phyloP scores from a whole-genome alignment of 129 eudicot genomes.

The Oenanthe sinensis region DNA sequence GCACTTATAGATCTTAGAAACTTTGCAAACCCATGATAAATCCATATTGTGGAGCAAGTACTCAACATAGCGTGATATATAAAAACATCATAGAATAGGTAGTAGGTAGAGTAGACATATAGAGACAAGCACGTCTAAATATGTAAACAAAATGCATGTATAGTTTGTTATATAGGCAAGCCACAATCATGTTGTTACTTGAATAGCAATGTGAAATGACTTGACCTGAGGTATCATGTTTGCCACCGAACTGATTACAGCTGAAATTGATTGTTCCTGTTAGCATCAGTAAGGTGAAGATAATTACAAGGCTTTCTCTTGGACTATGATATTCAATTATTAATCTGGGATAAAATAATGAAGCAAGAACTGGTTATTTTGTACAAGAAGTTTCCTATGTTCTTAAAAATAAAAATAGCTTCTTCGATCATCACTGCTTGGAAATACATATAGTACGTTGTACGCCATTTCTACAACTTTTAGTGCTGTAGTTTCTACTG shows the following conservation, averaged over 20 bases:
- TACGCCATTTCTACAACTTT: neutral
- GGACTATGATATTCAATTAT: neutral
- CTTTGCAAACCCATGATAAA: neutral
- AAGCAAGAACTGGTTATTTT: neutral
- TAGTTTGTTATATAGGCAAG: neutral
- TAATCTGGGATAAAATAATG: neutral
- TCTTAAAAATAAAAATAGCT: neutral
- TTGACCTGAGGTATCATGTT: conserved; percentile 94
- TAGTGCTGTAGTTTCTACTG: neutral
- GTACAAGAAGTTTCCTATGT: neutral
- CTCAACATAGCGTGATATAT: neutral
- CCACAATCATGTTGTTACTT: neutral
- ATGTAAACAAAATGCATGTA: neutral
- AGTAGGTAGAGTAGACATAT: neutral
- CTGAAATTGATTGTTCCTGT: conserved; percentile 92
- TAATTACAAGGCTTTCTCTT: neutral
- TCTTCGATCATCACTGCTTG: neutral
- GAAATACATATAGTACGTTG: neutral
- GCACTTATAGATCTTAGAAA: neutral
- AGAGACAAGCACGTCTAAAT: neutral
- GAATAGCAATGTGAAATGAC: conserved; percentile 6
- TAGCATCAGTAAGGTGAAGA: conserved; percentile 15
- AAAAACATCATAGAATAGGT: neutral
- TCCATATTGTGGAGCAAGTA: neutral
- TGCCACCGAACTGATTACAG: conserved; percentile 82